A percentile compares a stretch with the other conserved stretches of the same genome.
Conservation (phyloP, 441 rosid species). For the Mallotus japonicus region DNA sequence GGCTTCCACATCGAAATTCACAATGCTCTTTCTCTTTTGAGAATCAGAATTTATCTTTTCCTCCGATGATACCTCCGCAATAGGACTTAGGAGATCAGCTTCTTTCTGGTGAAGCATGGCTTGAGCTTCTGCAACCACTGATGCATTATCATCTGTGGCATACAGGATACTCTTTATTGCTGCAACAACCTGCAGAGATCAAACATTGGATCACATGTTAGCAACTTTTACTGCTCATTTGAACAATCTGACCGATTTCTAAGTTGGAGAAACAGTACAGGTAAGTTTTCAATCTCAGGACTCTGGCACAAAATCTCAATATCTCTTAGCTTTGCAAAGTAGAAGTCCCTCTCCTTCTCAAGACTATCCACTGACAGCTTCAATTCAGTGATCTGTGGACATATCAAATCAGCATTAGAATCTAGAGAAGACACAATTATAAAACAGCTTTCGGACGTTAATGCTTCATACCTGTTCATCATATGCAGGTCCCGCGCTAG, state of each 20-base stretch:
- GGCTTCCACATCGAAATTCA: constrained; percentile 70
- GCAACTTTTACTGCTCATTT: not conserved
- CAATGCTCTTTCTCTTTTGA: constrained; percentile 72
- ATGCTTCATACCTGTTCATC: constrained; percentile 66
- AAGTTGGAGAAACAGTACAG: constrained; percentile 37
- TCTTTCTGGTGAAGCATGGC: constrained; percentile 50
- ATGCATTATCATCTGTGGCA: constrained; percentile 69
- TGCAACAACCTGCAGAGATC: constrained; percentile 57
- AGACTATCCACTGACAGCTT: constrained; percentile 91
- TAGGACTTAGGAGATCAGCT: constrained; percentile 54
- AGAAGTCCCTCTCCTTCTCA: constrained; percentile 96
- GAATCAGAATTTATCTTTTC: constrained; percentile 53
- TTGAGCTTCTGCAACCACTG: constrained; percentile 66
- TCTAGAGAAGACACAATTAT: not conserved
- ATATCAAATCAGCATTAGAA: constrained; percentile 18
- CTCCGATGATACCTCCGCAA: constrained; percentile 66
- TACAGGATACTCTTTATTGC: constrained; percentile 77
- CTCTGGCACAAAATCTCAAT: constrained; percentile 85
- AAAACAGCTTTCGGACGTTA: not conserved
- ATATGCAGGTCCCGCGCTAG: constrained; percentile 50
- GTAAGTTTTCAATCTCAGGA: constrained; percentile 56
- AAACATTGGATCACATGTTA: not conserved
- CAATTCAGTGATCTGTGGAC: constrained; percentile 74
- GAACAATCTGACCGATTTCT: not conserved
- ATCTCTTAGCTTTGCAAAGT: constrained; percentile 83